A percentile compares a stretch with the other conserved stretches of the same genome.
Conservation (phyloP, 2,329 filamentous ascomycete species). For the Fonsecaea monophora region DNA sequence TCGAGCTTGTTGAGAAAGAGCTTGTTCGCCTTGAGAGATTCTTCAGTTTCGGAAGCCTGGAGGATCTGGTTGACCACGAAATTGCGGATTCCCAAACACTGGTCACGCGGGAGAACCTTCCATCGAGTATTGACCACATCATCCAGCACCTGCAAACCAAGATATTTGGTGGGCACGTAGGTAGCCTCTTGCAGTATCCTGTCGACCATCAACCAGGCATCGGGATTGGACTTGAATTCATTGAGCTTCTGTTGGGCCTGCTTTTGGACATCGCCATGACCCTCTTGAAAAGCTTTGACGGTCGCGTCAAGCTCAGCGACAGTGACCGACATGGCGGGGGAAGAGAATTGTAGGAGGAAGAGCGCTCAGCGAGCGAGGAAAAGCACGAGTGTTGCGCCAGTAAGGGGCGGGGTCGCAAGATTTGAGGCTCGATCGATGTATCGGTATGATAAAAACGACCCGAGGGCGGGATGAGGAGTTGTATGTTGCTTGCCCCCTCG, state of each 20-base stretch:
- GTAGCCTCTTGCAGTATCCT: slow-evolving; percentile 93
- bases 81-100: slow-evolving; percentile 98
- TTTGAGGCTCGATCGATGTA: slow-evolving; percentile 29
- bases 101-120: slow-evolving; percentile 95
- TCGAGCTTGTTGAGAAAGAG: slow-evolving; percentile 98
- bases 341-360: slow-evolving; percentile 8
- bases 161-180: slow-evolving; percentile 95
- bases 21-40: slow-evolving; percentile 81
- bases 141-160: slow-evolving; percentile 95
- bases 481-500: slow-evolving; percentile 5
- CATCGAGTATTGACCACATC: slow-evolving; percentile 98
- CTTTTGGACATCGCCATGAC: slow-evolving; percentile 77
- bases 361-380: slow-evolving; percentile 35
- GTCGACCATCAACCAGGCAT: slow-evolving; percentile 96
- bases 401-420: slow-evolving; percentile 24
- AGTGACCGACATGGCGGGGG: slow-evolving; percentile 65
- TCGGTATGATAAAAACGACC: slow-evolving; percentile 24
- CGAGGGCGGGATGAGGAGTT: slow-evolving; percentile 14
- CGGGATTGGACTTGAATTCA: slow-evolving; percentile 93
- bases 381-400: slow-evolving; percentile 33
- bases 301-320: slow-evolving; percentile 96
- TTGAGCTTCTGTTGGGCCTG: slow-evolving; percentile 56
- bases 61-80: slow-evolving; percentile 99
- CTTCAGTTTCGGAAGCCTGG: slow-evolving; percentile 87
- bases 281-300: slow-evolving; percentile 97